Percentiles rank a stretch among this genome's conserved stretches.
Conservation (phyloP, 176 grass and related monocot genomes). For the Carex scoparia region DNA sequence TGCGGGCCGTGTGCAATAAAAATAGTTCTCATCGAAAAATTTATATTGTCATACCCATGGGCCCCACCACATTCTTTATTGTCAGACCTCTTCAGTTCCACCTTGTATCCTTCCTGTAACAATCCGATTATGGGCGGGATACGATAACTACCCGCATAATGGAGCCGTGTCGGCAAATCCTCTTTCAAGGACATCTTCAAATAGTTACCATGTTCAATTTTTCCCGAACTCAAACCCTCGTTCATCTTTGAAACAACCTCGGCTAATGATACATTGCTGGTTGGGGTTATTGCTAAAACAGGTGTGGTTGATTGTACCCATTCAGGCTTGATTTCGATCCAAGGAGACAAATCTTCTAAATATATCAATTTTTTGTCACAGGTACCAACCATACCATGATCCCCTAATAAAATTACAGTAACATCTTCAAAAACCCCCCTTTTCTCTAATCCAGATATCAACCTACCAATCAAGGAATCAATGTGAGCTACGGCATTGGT, state of each 20-base stretch:
- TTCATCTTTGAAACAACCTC: slow-evolving; percentile 93
- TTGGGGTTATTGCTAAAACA: slow-evolving; percentile 63
- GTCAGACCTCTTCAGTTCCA: slow-evolving; percentile 40
- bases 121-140: slow-evolving; percentile 78
- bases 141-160: slow-evolving; percentile 65
- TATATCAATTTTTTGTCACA: slow-evolving; percentile 72
- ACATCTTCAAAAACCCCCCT: slow-evolving; percentile 84
- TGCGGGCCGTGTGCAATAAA: slow-evolving; percentile 69
- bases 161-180: slow-evolving; percentile 62
- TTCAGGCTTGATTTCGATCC: slow-evolving; percentile 43
- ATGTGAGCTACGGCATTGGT: slow-evolving; percentile 51
- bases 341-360: slow-evolving; percentile 64
- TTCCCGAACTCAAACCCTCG: slow-evolving; percentile 67
- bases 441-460: slow-evolving; percentile 68
- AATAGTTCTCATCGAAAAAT: slow-evolving; percentile 93
- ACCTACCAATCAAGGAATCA: slow-evolving; percentile 61
- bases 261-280: slow-evolving; percentile 30
- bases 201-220: slow-evolving; percentile 55
- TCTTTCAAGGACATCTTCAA: slow-evolving; percentile 83
- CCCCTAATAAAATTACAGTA: slow-evolving; percentile 64
- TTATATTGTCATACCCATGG: slow-evolving; percentile 81
- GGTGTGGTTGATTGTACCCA: slow-evolving; percentile 69
- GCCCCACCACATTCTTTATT: slow-evolving; percentile 65
- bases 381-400: slow-evolving; percentile 94
- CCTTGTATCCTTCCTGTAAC: slow-evolving; percentile 74